Evolutionary conservation across 75 land plant genomes (phyloP).

Genomic region (Pinus albicaulis): DNA sequence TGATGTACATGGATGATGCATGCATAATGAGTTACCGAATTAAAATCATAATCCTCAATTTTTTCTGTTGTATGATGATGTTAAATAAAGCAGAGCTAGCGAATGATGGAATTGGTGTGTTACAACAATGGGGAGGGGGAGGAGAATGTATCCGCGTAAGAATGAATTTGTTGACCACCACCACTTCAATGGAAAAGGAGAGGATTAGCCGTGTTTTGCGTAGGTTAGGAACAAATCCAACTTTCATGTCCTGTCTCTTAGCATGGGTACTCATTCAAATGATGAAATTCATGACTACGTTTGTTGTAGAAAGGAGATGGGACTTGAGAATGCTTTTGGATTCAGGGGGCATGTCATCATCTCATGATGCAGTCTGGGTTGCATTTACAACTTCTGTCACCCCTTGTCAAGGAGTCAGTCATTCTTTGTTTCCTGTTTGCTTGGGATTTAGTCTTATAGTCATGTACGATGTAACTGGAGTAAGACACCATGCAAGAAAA

Average conservation of each 20-base stretch:
- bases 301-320: constrained; percentile 78
- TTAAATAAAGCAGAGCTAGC: background rate
- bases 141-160: constrained; percentile 30
- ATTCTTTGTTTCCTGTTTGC: constrained; percentile 85
- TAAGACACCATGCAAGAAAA: constrained; percentile 88
- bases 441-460: constrained; percentile 92
- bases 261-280: constrained; percentile 90
- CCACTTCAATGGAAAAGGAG: constrained; percentile 58
- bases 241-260: constrained; percentile 81
- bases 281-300: constrained; percentile 65
- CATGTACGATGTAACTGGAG: constrained; percentile 97
- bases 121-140: constrained; percentile 5
- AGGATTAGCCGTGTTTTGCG: constrained; percentile 70
- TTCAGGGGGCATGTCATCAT: constrained; percentile 96
- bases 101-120: background rate
- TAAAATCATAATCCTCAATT: too few species aligned
- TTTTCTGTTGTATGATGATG: too few species aligned
- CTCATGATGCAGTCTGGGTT: constrained; percentile 85
- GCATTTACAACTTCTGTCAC: constrained; percentile 90
- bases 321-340: constrained; percentile 65
- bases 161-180: constrained; percentile 64
- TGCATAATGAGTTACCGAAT: too few species aligned
- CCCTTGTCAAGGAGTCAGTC: constrained; percentile 78
- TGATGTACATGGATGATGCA: too few species aligned
- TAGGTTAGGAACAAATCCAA: constrained; percentile 71